A percentile compares a stretch with the other conserved stretches of the same genome.
phyloP scores from a whole-genome alignment of 768 basidiomycete genomes.

The Calvatia gigantea region DNA sequence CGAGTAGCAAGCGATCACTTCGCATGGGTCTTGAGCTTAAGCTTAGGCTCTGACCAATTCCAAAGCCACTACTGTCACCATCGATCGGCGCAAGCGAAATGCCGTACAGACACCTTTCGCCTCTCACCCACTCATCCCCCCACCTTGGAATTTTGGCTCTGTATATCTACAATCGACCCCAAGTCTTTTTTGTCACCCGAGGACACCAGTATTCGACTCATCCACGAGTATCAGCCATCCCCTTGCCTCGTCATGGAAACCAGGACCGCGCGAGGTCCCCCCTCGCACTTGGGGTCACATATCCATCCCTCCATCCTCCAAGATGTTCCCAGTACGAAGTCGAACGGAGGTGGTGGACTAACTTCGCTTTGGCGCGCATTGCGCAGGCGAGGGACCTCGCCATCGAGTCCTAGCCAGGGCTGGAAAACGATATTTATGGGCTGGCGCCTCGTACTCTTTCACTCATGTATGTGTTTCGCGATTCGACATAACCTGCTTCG shows the following conservation, averaged over 20 bases:
- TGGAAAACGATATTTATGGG: slow-evolving; percentile 14
- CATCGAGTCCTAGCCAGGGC: not conserved
- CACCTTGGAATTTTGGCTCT: too few species aligned
- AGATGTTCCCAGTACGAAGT: not conserved
- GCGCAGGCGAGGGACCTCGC: not conserved
- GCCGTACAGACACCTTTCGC: too few species aligned
- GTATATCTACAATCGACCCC: too few species aligned
- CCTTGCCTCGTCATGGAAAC: not conserved
- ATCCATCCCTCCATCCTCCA: not conserved
- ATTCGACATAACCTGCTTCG: not conserved
- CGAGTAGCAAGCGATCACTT: not conserved
- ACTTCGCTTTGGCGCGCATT: not conserved
- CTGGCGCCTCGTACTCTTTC: slow-evolving; percentile 22
- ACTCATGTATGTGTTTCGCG: slow-evolving; percentile 21
- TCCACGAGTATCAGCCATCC: too few species aligned
- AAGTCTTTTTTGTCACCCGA: too few species aligned
- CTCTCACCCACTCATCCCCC: too few species aligned
- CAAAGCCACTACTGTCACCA: not conserved
- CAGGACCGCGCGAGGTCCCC: not conserved
- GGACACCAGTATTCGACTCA: too few species aligned
- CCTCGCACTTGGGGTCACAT: not conserved
- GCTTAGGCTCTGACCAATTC: not conserved
- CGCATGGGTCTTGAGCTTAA: not conserved
- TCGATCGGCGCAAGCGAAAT: not conserved
- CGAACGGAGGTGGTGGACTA: not conserved